Evolutionary conservation across 2,329 filamentous ascomycete genomes (phyloP), one percentile per base, ranked within the genome.

Genomic region (Dothistroma septosporum): DNA sequence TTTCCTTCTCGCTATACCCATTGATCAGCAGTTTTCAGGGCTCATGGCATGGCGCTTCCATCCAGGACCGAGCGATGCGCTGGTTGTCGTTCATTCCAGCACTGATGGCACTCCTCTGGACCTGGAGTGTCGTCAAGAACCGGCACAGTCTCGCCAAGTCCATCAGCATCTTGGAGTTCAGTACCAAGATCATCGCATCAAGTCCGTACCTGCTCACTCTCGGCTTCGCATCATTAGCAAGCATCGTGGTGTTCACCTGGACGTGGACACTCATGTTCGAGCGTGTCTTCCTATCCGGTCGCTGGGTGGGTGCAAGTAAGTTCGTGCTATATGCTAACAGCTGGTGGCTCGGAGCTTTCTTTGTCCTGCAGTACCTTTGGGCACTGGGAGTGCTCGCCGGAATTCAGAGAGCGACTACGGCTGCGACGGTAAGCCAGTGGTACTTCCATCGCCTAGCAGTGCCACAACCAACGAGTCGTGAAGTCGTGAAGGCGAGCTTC

Each of bases 241-340:
- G 87, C 28, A 88, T 96, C 48, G 89, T 97, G 10, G 78, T 85
- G 14, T 97, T 92, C 89, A 97, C 92, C 0, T 99, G 94, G 94
- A 76, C 90, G 7, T 99, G 94, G 94, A 85, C 97, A 67, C 87
- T 87, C 69, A 97, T 99, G 92, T 97, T 99, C 76, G 93, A 92
- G 8, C 85, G 92, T 49, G 87, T 97, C 61, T 99, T 99, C 75
- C 85, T 97, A 61, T 91, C 91, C n/a, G 94, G 94, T 0, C 89
- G 92, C 74, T 86, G 93, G 66, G 64, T 70, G 11, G 71, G 68
- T 31, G 85, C 83, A 62, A 79, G 77, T 62, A 78, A 87, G 47
- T 97, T 95, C 76, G 84, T 96, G 70, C 91, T 97, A 71, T 89
- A 91, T 71, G 79, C 89, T 19, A 91, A 91, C 61, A 96, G 88